Base-by-base conservation (phyloP, 176 grass and related monocot genomes). In the Eremochloa ophiuroides region DNA sequence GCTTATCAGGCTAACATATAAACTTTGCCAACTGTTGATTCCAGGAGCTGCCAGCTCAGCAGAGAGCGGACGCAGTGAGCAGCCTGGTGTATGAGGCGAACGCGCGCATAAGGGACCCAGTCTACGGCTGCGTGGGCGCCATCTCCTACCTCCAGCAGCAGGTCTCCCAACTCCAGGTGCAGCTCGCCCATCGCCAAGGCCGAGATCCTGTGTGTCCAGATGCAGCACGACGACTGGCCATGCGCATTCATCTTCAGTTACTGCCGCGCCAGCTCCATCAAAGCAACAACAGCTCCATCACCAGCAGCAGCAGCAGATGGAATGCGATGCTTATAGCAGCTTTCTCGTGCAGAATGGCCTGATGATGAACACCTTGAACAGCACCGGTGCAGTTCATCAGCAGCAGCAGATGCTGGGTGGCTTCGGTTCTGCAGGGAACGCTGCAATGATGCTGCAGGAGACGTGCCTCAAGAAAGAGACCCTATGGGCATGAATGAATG, bases 81-180 rank as follows among this genome's bases (percentile, higher is more conserved):
- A 97, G 94, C 84, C 83, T 97, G 16, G 92, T 94, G 33, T 94
- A 97, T 18, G 94, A 97, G 82, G 94, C 95, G 43, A 93, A 79
- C 9, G 95, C 95, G 0, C 85, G 92, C 16, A 39, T 87, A 43
- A 88, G 92, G 68, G 92, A 98, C 30, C 95, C 95, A 0, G 95
- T 98, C 4, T 98, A 98, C 4, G 95, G 95, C 10, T 94, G 92
- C 23, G 95, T 90, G 1, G 95, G 92, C 0, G 88, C 92, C 78
- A 94, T 91, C 86, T 94, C 91, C 66, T 94, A 76, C 61, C 84
- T 94, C 62, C 91, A 94, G 84, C 83, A 91, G 22, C 88, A 94
- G 79, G 85, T 94, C 23, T 71, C 88, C 60, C 86, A 91, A 55
- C 86, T 94, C 67, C 92, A 94, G 79, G 71, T 85, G 66, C 92